Conservation (phyloP, 1,139 yeast species). For the Blastobotrys apis region DNA sequence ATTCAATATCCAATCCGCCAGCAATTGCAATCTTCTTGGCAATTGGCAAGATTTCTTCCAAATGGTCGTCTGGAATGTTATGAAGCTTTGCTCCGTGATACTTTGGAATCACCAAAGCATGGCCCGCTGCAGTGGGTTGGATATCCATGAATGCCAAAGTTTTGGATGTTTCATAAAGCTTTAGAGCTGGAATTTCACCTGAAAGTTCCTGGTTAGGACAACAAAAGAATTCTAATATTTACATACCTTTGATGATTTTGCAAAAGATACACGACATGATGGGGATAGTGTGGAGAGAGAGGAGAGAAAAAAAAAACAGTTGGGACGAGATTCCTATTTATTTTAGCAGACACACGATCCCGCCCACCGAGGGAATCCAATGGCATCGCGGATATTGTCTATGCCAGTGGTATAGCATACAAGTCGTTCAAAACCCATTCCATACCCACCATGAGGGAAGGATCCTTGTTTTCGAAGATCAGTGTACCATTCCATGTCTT, state of each 20-base stretch:
- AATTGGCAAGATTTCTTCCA: constrained; percentile 78
- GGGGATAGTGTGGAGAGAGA: not conserved
- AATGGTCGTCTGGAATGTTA: constrained; percentile 84
- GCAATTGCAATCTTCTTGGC: constrained; percentile 80
- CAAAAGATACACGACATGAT: constrained; percentile 66
- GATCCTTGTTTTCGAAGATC: constrained; percentile 71
- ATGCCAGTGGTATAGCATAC: constrained; percentile 64
- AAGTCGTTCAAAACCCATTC: constrained; percentile 88
- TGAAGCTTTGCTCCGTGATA: constrained; percentile 89
- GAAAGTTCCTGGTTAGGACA: constrained; percentile 11
- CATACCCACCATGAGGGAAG: constrained; percentile 96
- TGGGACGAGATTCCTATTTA: too few relatives aligned
- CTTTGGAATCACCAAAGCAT: constrained; percentile 84
- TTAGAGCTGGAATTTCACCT: constrained; percentile 89
- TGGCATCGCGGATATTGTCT: constrained; percentile 79
- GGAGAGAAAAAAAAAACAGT: not conserved
- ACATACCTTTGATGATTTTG: constrained; percentile 75
- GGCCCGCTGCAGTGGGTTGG: constrained; percentile 87
- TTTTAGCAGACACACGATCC: constrained; percentile 44
- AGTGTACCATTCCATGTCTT: constrained; percentile 75
- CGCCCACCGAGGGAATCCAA: constrained; percentile 71
- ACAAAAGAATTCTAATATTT: not conserved
- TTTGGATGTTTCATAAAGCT: constrained; percentile 74
- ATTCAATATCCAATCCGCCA: constrained; percentile 53
- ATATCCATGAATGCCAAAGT: constrained; percentile 85